These are phyloP conservation scores for Cyberlindnera xylosilytica DNA, from an alignment of 805 yeast species.

Conservation along the genomic window DNA sequence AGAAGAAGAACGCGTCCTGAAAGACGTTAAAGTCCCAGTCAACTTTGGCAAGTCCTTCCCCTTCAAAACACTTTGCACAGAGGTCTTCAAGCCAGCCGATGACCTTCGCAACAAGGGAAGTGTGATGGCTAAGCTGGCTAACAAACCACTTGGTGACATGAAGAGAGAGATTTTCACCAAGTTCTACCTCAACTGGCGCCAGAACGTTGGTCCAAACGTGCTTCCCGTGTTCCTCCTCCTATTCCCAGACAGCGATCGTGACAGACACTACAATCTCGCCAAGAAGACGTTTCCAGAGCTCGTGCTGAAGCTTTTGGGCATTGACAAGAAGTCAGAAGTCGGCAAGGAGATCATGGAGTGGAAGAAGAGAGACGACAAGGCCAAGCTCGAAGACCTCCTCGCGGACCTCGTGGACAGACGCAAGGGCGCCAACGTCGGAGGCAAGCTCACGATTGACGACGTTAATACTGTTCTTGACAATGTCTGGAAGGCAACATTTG, in stretches of 20 bases:
- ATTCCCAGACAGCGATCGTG: slow-evolving; percentile 60
- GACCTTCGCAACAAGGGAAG: background rate
- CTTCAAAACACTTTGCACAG: background rate
- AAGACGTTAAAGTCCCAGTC: no score
- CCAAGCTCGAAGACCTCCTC: slow-evolving; percentile 44
- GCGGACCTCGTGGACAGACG: slow-evolving; percentile 50
- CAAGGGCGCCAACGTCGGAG: slow-evolving; percentile 28
- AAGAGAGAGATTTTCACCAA: slow-evolving; percentile 26
- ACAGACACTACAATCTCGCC: slow-evolving; percentile 56
- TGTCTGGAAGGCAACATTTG: no score
- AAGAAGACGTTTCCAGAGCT: slow-evolving; percentile 57
- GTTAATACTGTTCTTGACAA: slow-evolving; percentile 46
- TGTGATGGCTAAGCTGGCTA: background rate
- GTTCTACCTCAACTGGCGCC: slow-evolving; percentile 51
- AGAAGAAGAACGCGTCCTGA: background rate
- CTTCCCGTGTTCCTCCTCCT: slow-evolving; percentile 63
- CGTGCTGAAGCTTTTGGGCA: slow-evolving; percentile 48
- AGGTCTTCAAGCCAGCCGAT: background rate
- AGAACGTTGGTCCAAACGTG: slow-evolving; percentile 56
- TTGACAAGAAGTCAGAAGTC: slow-evolving; percentile 62
- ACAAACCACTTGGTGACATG: background rate
- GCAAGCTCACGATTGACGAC: slow-evolving; percentile 42
- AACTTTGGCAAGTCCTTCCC: background rate
- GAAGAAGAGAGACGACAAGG: slow-evolving; percentile 36
- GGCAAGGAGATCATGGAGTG: slow-evolving; percentile 45